A percentile compares a stretch with the other conserved stretches of the same genome.
These are phyloP conservation scores for Aureobasidium leucospermi DNA, from an alignment of 2,329 filamentous ascomycete species.

Conservation along the genomic window DNA sequence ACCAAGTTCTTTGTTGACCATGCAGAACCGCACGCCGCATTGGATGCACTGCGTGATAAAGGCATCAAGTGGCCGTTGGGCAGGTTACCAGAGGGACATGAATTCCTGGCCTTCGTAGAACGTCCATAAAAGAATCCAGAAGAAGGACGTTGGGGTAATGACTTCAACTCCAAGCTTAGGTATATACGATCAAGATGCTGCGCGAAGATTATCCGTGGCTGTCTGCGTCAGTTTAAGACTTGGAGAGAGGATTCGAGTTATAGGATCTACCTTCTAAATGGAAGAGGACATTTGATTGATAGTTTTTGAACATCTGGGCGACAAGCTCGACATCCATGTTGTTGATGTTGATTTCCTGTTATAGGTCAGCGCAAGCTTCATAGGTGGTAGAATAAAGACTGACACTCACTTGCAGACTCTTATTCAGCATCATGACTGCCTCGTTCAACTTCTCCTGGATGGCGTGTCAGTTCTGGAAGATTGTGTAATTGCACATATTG, in stretches of 20 bases:
- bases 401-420: slow-evolving; percentile 65
- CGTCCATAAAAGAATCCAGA: neutral
- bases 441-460: slow-evolving; percentile 95
- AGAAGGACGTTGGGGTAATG: neutral
- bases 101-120: neutral
- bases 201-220: slow-evolving; percentile 80
- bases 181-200: slow-evolving; percentile 51
- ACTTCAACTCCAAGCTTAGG: neutral
- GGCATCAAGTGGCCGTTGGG: neutral
- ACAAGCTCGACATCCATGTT: slow-evolving; percentile 99
- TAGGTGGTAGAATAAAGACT: neutral
- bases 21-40: neutral
- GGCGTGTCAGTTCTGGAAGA: neutral
- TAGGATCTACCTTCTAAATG: slow-evolving; percentile 74
- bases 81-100: neutral
- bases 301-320: slow-evolving; percentile 99
- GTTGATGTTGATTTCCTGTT: slow-evolving; percentile 89
- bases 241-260: neutral
- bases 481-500: neutral
- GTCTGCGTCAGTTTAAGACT: slow-evolving; percentile 18
- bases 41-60: neutral
- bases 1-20: slow-evolving; percentile 4
- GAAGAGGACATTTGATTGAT: slow-evolving; percentile 95
- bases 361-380: neutral
- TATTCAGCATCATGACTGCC: slow-evolving; percentile 86